Base-by-base conservation (phyloP, 164 flowering plant species). In the Magnolia officinalis region DNA sequence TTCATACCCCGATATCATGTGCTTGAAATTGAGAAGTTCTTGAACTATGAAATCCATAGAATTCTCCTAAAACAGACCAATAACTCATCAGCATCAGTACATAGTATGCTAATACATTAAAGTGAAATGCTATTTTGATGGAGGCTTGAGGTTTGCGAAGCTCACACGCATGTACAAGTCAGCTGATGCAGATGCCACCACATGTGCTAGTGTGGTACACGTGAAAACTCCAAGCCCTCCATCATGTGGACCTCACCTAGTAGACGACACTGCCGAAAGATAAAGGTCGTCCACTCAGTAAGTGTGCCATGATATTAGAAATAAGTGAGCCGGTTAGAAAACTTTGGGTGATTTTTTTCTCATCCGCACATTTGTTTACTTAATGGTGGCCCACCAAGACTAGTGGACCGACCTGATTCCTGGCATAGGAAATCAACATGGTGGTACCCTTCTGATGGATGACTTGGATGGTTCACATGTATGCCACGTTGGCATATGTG, bases 11-110 rank as follows among this genome's bases (percentile, higher is more conserved):
- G 69, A 82, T 75, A 64, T 81, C 83, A 55, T 84, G 81, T 19
- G 82, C 58, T 52, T 85, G 86, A 82, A 87, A 89, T 75, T 92
- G 92, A 61, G 94, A 87, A 72, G 85, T 83, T 78, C 90, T 85
- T 1, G 97, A 96, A 79, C 99, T 96, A 87, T 82, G 85, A 79
- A 96, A 94, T 58, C 99, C 98, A 83, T 84, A 92, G 74, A 94
- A 93, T 72, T 87, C 79, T 70, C 98, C 98, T 92, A 85, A 61
- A 78, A 1, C 73, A 79, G 58, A 8, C 19, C 61, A 55, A 10
- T 37, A 49, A 72, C 16, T 23, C 23, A 10, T 72, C 51, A 73
- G 14, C 18, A 11, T 55, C 61, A 55, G 10, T 11, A 37, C 61
- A 11, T 11, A 55, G 13, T 55, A 55, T 16, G 61, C 61, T 2